phyloP scores from a whole-genome alignment of 306 rosid genomes.

The Prunus fruticosa region DNA sequence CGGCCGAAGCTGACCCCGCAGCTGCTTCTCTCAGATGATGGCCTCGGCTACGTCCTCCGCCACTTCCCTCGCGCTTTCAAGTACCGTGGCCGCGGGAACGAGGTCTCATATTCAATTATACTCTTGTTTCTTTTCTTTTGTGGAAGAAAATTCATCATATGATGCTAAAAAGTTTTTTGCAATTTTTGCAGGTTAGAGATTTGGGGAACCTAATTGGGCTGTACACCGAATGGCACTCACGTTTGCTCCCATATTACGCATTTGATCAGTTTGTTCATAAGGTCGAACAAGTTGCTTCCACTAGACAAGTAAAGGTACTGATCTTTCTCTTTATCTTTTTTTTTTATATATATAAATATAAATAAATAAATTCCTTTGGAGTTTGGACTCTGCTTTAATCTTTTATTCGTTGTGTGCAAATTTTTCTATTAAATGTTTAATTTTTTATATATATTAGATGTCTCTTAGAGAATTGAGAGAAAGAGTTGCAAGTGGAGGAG shows the following conservation, averaged over 20 bases:
- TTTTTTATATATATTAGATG: conserved; percentile 29
- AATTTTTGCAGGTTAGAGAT: conserved; percentile 57
- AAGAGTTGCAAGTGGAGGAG: conserved; percentile 92
- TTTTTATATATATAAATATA: too few species aligned
- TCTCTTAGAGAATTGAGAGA: conserved; percentile 82
- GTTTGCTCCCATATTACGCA: conserved; percentile 72
- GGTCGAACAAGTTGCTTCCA: conserved; percentile 81
- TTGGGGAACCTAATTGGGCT: conserved; percentile 69
- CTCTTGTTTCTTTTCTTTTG: neutral
- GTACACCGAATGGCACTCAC: conserved; percentile 88
- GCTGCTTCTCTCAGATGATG: conserved; percentile 80
- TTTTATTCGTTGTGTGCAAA: neutral
- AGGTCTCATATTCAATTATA: conserved; percentile 36
- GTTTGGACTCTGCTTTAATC: neutral
- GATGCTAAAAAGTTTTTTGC: too few species aligned
- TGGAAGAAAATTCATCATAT: neutral
- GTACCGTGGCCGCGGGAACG: conserved; percentile 82
- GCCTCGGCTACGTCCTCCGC: conserved; percentile 92
- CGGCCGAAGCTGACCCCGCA: conserved; percentile 88
- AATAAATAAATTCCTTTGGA: too few species aligned
- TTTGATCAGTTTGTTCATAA: conserved; percentile 72
- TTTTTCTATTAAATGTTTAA: neutral
- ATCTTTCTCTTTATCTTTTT: neutral
- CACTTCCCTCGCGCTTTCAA: conserved; percentile 82
- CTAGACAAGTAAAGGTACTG: conserved; percentile 73